Base-by-base conservation (phyloP, 139 green algal genomes). In the Chlorella vulgaris region DNA sequence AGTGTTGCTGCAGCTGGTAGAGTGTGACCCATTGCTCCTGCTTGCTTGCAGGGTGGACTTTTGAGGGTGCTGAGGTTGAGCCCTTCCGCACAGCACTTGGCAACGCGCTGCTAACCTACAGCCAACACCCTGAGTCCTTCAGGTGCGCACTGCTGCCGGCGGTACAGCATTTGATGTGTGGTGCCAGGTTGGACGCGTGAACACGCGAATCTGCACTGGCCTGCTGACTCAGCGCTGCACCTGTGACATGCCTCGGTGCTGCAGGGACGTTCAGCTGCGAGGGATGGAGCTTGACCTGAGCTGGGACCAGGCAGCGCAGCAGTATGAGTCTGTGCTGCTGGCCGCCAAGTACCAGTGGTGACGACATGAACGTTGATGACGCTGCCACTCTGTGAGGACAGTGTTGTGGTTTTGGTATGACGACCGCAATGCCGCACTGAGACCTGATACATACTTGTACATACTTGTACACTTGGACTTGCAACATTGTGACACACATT, bases 271-370 rank as follows among this genome's bases (percentile, higher is more conserved):
- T 5, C 82, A 87, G 79, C 39, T 75, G 74, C 84, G 91, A 2
- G 92, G 91, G 66, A 95, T 95, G 90, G 33, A 84, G 55, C 89
- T 94, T 69, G 93, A 98, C 81, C 85, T 97, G 50, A 93, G 82
- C 5, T 98, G 95, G 95, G 89, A 58, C 60, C 31, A 40, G 28
- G 74, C 74, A n/a, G 74, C 74, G 0, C 38, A 39, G 39, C 39
- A 70, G 21, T 71, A 81, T 39, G 74, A 81, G 39, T 38, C n/a
- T 1, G 74, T 81, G 0, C 58, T 81, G 39, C 74, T 81, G 15
- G 74, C 58, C 1, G 74, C 74, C 29, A 81, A 71, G 60, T 71
- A 81, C n/a, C 74, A 81, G n/a, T 71, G 58, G 60, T 81, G 74
- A 81, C 22, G 26, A 58, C n/a, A n/a, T n/a, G 47, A 24, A 15